These are phyloP conservation scores for Aegilops longissima DNA, from an alignment of 176 grass and related monocot species.

Conservation along the genomic window DNA sequence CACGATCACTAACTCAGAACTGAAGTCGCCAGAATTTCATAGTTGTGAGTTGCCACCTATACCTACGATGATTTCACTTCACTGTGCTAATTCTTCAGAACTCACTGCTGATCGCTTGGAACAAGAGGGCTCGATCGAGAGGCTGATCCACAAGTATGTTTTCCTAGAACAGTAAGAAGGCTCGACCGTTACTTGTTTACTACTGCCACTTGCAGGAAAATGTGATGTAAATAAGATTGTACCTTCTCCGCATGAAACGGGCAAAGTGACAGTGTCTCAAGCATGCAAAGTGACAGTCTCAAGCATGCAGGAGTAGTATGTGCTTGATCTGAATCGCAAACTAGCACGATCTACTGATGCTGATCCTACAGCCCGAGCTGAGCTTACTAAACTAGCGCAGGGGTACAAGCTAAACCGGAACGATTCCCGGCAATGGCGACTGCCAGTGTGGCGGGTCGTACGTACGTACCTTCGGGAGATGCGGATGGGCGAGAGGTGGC, in stretches of 20 bases:
- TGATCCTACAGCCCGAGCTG: background rate
- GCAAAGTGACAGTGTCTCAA: too few relatives aligned
- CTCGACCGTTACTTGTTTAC: background rate
- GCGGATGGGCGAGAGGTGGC: slow-evolving; percentile 54
- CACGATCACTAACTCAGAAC: too few relatives aligned
- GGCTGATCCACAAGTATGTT: background rate
- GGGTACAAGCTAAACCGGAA: background rate
- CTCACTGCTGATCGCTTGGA: background rate
- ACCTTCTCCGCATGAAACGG: background rate
- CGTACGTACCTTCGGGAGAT: slow-evolving; percentile 56
- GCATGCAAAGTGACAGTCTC: background rate
- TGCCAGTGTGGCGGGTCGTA: too few relatives aligned
- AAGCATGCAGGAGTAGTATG: background rate
- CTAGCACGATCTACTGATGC: background rate
- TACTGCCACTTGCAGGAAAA: background rate
- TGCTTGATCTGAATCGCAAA: background rate
- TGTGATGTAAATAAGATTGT: background rate
- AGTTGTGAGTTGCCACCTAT: too few relatives aligned
- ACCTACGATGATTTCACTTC: background rate
- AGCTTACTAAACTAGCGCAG: background rate
- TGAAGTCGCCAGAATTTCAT: too few relatives aligned
- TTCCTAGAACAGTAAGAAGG: background rate
- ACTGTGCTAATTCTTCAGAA: background rate
- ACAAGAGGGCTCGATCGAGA: background rate
- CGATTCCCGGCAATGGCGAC: too few relatives aligned